These are phyloP conservation scores for Parachaetomium inaequale DNA, from an alignment of 495 filamentous ascomycete genomes.

Conservation along the genomic window DNA sequence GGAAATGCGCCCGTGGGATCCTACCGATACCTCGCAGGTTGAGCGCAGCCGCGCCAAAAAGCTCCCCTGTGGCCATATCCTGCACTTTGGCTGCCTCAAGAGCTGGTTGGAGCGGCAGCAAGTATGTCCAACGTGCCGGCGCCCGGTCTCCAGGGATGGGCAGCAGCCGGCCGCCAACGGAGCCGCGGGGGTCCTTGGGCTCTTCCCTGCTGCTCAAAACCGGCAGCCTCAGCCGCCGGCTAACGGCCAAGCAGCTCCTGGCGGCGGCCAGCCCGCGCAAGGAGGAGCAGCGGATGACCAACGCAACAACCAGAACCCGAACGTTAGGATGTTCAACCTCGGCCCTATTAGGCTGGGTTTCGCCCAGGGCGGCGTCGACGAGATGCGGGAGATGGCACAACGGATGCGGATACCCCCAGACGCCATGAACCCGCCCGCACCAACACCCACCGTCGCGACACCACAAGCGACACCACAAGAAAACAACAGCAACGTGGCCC, in stretches of 20 bases:
- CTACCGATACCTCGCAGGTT: slow-evolving; percentile 49
- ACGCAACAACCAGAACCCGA: slow-evolving; percentile 28
- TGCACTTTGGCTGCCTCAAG: slow-evolving; percentile 89
- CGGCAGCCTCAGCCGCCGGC: slow-evolving; percentile 27
- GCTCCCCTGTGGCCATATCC: slow-evolving; percentile 90
- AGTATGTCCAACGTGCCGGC: slow-evolving; percentile 90
- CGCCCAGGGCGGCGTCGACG: slow-evolving; percentile 47
- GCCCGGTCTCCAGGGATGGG: slow-evolving; percentile 61
- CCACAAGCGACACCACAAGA: slow-evolving; percentile 21
- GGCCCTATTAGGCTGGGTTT: slow-evolving; percentile 58
- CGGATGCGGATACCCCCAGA: slow-evolving; percentile 35
- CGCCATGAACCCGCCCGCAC: slow-evolving; percentile 16
- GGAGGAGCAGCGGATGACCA: slow-evolving; percentile 41
- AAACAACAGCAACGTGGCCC: slow-evolving; percentile 15
- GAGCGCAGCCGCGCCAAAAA: slow-evolving; percentile 90
- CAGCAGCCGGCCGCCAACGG: slow-evolving; percentile 27
- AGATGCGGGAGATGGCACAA: slow-evolving; percentile 47
- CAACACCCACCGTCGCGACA: slow-evolving; percentile 26
- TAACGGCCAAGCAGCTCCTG: slow-evolving; percentile 28
- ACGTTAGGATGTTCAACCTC: slow-evolving; percentile 56
- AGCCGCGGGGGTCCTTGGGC: slow-evolving; percentile 31
- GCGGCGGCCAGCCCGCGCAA: slow-evolving; percentile 65
- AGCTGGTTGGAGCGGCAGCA: slow-evolving; percentile 99
- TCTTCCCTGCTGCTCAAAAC: slow-evolving; percentile 33
- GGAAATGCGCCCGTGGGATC: slow-evolving; percentile 78